Percentiles rank a stretch among this genome's conserved stretches.
phyloP scores from a whole-genome alignment of 805 yeast genomes.

The Naumovozyma castellii region DNA sequence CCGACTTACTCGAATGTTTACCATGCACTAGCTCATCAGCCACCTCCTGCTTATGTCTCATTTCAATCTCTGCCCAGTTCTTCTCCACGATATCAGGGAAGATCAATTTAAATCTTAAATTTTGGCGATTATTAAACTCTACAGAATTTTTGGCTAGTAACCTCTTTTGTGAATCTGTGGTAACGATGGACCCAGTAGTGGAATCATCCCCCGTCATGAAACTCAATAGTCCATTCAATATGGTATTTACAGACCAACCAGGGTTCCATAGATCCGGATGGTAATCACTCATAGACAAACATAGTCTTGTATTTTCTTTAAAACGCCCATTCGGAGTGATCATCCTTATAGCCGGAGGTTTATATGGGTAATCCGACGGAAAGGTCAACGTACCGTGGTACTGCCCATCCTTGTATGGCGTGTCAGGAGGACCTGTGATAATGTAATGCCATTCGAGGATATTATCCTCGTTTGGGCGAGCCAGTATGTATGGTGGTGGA shows the following conservation, averaged over 20 bases:
- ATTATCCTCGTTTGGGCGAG: slow-evolving; percentile 80
- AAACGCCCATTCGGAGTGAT: slow-evolving; percentile 86
- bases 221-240: slow-evolving; percentile 75
- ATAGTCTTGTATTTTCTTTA: slow-evolving; percentile 67
- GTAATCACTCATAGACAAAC: slow-evolving; percentile 88
- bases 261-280: slow-evolving; percentile 97
- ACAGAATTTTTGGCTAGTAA: slow-evolving; percentile 51
- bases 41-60: slow-evolving; percentile 10
- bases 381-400: slow-evolving; percentile 82
- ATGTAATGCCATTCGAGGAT: slow-evolving; percentile 91
- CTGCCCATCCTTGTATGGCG: slow-evolving; percentile 80
- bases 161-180: slow-evolving; percentile 50
- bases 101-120: slow-evolving; percentile 46
- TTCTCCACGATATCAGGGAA: slow-evolving; percentile 58
- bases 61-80: slow-evolving; percentile 20
- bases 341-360: slow-evolving; percentile 86
- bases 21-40: slow-evolving; percentile 4
- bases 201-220: slow-evolving; percentile 85
- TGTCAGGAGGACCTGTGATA: slow-evolving; percentile 83
- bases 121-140: slow-evolving; percentile 48
- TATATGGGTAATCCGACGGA: slow-evolving; percentile 80
- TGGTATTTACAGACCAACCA: slow-evolving; percentile 88
- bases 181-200: slow-evolving; percentile 72
- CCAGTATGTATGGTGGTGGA: slow-evolving; percentile 78
- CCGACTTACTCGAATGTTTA: slow-evolving; percentile 4